phyloP scores from a whole-genome alignment of 345 rosid genomes.

The Pistacia integerrima region DNA sequence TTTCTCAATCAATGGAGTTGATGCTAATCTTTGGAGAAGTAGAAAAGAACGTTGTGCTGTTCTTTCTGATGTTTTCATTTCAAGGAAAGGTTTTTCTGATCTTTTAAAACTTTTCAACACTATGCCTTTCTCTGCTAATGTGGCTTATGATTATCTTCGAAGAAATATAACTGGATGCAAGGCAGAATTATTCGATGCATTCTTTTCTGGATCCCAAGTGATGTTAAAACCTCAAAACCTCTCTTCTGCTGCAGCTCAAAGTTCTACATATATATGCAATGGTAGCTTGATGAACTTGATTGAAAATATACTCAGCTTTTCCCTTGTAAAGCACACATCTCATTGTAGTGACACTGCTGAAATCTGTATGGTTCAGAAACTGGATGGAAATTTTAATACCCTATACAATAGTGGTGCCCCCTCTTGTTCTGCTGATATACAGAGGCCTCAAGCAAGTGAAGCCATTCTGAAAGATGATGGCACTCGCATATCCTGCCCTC shows the following conservation, averaged over 20 bases:
- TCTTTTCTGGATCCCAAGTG: background rate
- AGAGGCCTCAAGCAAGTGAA: background rate
- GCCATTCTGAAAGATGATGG: background rate
- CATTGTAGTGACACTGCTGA: background rate
- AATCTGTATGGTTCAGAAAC: background rate
- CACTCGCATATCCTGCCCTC: background rate
- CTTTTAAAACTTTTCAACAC: background rate
- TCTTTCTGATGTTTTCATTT: background rate
- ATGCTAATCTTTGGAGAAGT: conserved; percentile 6
- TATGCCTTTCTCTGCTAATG: background rate
- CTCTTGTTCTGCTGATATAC: background rate
- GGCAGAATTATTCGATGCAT: background rate
- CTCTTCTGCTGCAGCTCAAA: background rate
- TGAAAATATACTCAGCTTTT: background rate
- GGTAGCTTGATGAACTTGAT: conserved; percentile 3
- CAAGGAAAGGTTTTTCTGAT: background rate
- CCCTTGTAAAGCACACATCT: background rate
- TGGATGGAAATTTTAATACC: background rate
- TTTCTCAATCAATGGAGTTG: background rate
- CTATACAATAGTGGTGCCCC: background rate
- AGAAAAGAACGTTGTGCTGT: background rate
- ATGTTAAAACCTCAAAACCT: background rate
- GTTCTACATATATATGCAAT: background rate
- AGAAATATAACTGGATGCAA: background rate
- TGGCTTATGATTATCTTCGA: background rate